These are phyloP conservation scores for Mortierella hygrophila DNA, from an alignment of 192 early-diverging fungal genomes.

Conservation along the genomic window DNA sequence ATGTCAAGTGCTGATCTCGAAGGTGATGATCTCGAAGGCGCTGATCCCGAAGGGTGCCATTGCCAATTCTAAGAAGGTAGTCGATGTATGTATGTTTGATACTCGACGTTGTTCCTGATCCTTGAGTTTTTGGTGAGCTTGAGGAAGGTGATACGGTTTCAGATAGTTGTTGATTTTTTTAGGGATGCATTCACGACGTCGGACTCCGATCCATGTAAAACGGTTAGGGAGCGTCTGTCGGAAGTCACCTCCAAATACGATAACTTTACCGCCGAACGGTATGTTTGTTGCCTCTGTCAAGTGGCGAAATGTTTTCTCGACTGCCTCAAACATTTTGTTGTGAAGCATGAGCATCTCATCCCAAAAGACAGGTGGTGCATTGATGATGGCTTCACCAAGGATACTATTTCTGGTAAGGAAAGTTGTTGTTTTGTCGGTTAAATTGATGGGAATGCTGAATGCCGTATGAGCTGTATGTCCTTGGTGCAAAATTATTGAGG, in stretches of 20 bases:
- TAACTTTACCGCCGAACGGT: constrained; percentile 15
- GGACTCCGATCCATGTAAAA: neutral
- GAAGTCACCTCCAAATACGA: constrained; percentile 55
- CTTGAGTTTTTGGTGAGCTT: constrained; percentile 24
- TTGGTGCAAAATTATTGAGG: constrained; percentile 36
- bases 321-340: constrained; percentile 25
- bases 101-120: neutral
- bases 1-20: too few species aligned
- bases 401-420: constrained; percentile 4
- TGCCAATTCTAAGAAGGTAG: constrained; percentile 14
- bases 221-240: constrained; percentile 28
- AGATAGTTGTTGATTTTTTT: constrained; percentile 21
- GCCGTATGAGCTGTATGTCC: constrained; percentile 40
- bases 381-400: neutral
- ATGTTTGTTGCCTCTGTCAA: neutral
- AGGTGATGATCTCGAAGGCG: too few species aligned
- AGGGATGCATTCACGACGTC: constrained; percentile 31
- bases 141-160: constrained; percentile 19
- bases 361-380: constrained; percentile 43
- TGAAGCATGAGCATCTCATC: constrained; percentile 51
- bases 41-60: too few species aligned
- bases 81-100: constrained; percentile 15
- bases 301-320: constrained; percentile 21
- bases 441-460: constrained; percentile 47
- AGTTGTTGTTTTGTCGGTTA: constrained; percentile 9